These are phyloP conservation scores for Pseudogymnoascus sp. DNA, from an alignment of 2,329 filamentous ascomycete species.

Conservation along the genomic window DNA sequence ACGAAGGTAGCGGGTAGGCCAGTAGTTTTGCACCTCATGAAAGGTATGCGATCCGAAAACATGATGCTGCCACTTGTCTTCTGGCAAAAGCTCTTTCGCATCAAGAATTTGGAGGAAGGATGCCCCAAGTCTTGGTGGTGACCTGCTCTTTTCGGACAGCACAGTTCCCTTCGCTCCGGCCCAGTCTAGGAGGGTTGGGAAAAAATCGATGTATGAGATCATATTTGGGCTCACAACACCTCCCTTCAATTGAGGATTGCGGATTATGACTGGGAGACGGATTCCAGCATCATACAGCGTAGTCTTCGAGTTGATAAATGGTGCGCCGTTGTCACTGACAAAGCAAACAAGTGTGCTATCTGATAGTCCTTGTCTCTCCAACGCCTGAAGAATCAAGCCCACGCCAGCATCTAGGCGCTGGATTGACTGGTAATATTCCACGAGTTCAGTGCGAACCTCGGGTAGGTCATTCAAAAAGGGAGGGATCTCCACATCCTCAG, in stretches of 20 bases:
- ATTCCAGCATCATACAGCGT: conserved; percentile 35
- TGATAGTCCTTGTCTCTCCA: conserved; percentile 23
- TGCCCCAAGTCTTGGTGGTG: conserved; percentile 24
- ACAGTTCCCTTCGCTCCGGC: conserved; percentile 18
- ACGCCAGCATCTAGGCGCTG: conserved; percentile 31
- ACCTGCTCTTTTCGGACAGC: conserved; percentile 5
- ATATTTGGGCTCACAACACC: conserved; percentile 30
- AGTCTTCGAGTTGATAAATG: conserved; percentile 37
- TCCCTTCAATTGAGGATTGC: conserved; percentile 21
- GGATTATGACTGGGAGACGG: conserved; percentile 30
- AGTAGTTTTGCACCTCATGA: conserved; percentile 43
- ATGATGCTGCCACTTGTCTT: conserved; percentile 25
- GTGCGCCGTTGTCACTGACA: conserved; percentile 34
- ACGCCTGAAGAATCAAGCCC: conserved; percentile 28
- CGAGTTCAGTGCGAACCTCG: conserved; percentile 23
- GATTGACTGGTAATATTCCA: conserved; percentile 20
- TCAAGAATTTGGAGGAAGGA: conserved; percentile 33
- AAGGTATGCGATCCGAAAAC: conserved; percentile 45
- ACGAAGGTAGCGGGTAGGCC: conserved; percentile 41
- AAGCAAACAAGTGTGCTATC: conserved; percentile 33
- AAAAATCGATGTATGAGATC: conserved; percentile 33
- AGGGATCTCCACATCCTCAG: conserved; percentile 17
- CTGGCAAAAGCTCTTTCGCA: neutral
- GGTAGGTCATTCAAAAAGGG: conserved; percentile 21
- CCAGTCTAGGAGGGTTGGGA: conserved; percentile 33